phyloP scores from a whole-genome alignment of 129 eudicot genomes.

The Centrapalus pauciflorus region DNA sequence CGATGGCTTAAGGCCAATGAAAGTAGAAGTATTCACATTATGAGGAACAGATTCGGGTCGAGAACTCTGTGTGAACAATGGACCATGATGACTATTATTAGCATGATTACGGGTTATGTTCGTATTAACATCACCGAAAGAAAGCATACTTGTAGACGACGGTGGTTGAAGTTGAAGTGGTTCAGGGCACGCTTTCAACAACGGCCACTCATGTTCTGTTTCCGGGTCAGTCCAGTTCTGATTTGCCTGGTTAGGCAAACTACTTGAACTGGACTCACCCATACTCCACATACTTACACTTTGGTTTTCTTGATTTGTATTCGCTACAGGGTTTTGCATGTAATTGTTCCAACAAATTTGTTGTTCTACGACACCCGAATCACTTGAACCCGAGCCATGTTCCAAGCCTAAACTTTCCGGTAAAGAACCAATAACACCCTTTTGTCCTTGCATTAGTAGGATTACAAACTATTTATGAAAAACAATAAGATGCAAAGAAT shows the following conservation, averaged over 20 bases:
- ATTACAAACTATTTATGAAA: slow-evolving; percentile 8
- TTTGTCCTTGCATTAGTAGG: slow-evolving; percentile 89
- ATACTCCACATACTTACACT: slow-evolving; percentile 44
- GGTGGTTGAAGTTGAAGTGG: slow-evolving; percentile 35
- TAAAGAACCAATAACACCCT: slow-evolving; percentile 57
- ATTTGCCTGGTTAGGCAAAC: slow-evolving; percentile 17
- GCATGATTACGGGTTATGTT: slow-evolving; percentile 34
- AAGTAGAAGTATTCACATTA: slow-evolving; percentile 41
- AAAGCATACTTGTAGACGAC: slow-evolving; percentile 32
- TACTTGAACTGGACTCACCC: slow-evolving; percentile 68
- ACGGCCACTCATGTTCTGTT: slow-evolving; percentile 44
- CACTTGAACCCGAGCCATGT: slow-evolving; percentile 58
- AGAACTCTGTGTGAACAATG: slow-evolving; percentile 37
- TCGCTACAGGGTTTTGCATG: slow-evolving; percentile 37
- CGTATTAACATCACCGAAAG: slow-evolving; percentile 37
- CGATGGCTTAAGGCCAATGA: slow-evolving; percentile 26
- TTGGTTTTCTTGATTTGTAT: slow-evolving; percentile 35
- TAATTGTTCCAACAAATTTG: slow-evolving; percentile 50
- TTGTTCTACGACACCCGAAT: slow-evolving; percentile 44
- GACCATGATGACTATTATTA: too few relatives aligned
- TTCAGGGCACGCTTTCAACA: slow-evolving; percentile 28
- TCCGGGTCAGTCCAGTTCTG: slow-evolving; percentile 22
- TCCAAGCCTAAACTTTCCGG: slow-evolving; percentile 55
- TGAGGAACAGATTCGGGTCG: slow-evolving; percentile 30
- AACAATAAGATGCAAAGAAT: too few relatives aligned